A percentile compares a stretch with the other conserved stretches of the same genome.
These are phyloP conservation scores for Asterochloris sp. DNA, from an alignment of 139 green algal genomes.

Conservation along the genomic window DNA sequence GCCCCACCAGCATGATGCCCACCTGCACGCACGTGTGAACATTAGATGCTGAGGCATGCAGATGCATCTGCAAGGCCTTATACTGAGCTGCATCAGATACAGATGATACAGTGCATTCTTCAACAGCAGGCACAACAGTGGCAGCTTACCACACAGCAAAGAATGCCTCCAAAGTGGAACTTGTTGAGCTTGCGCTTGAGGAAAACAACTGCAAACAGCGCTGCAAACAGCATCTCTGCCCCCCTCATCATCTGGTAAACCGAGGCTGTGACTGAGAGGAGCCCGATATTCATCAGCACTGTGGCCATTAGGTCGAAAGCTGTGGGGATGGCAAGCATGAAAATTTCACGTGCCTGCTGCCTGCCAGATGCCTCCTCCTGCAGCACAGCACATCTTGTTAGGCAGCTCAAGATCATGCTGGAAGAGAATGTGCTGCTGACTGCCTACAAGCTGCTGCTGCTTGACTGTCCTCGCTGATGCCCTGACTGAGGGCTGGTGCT, in stretches of 20 bases:
- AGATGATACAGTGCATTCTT: not conserved
- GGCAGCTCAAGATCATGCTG: too few relatives aligned
- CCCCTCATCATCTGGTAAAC: slow-evolving; percentile 76
- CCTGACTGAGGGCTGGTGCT: too few relatives aligned
- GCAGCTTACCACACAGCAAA: slow-evolving; percentile 61
- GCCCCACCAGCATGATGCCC: slow-evolving; percentile 58
- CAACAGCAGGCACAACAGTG: not conserved
- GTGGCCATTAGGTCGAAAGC: slow-evolving; percentile 62
- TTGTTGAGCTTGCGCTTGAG: slow-evolving; percentile 54
- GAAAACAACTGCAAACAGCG: slow-evolving; percentile 60
- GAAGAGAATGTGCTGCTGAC: too few relatives aligned
- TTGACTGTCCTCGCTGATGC: too few relatives aligned
- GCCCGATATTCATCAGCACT: slow-evolving; percentile 68
- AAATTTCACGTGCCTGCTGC: slow-evolving; percentile 7
- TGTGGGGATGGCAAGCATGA: slow-evolving; percentile 56
- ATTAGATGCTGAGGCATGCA: too few relatives aligned
- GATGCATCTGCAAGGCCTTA: not conserved
- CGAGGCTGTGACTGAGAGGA: slow-evolving; percentile 48
- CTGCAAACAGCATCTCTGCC: slow-evolving; percentile 71
- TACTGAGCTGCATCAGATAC: not conserved
- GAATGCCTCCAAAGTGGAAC: slow-evolving; percentile 72
- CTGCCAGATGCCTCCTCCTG: too few relatives aligned
- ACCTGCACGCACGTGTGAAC: slow-evolving; percentile 7
- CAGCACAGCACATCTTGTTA: too few relatives aligned
- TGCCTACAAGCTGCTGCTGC: too few relatives aligned